These are phyloP conservation scores for Poa annua DNA, from an alignment of 176 grass and related monocot genomes.

Conservation along the genomic window DNA sequence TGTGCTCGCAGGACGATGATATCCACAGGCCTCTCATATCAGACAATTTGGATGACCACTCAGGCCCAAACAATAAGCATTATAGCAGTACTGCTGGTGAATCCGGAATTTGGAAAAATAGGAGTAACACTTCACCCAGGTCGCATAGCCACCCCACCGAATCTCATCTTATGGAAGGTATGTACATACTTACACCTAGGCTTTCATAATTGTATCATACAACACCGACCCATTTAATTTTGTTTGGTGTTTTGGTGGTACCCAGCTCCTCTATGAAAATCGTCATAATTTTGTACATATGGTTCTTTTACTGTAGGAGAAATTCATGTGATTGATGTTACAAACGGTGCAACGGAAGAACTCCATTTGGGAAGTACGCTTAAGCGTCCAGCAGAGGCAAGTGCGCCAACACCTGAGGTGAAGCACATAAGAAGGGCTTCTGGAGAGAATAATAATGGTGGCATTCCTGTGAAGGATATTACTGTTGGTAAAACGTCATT, in stretches of 20 bases:
- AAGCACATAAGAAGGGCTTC: constrained; percentile 40
- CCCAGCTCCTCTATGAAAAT: background rate
- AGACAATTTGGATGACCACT: constrained; percentile 44
- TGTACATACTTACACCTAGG: background rate
- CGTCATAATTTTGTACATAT: constrained; percentile 10
- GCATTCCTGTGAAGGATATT: constrained; percentile 49
- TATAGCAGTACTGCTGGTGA: constrained; percentile 41
- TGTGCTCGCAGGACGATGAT: constrained; percentile 59
- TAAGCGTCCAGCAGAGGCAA: constrained; percentile 42
- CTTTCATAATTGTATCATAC: constrained; percentile 16
- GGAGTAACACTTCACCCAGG: constrained; percentile 48
- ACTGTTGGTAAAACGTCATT: constrained; percentile 48
- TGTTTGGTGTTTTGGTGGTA: background rate
- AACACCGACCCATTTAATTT: background rate
- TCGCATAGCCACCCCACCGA: constrained; percentile 43
- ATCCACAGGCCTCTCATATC: constrained; percentile 62
- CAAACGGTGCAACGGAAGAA: constrained; percentile 48
- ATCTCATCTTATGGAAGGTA: constrained; percentile 55
- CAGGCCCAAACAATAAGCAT: constrained; percentile 43
- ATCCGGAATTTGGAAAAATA: constrained; percentile 63
- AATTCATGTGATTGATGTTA: constrained; percentile 59
- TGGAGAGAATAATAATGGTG: constrained; percentile 33
- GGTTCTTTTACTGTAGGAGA: constrained; percentile 51
- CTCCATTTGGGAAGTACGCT: constrained; percentile 43
- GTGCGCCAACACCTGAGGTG: constrained; percentile 33